Evolutionary conservation across 2,329 filamentous ascomycete genomes (phyloP), one percentile per base, ranked within the genome.

Genomic region (Truncatella angustata): DNA sequence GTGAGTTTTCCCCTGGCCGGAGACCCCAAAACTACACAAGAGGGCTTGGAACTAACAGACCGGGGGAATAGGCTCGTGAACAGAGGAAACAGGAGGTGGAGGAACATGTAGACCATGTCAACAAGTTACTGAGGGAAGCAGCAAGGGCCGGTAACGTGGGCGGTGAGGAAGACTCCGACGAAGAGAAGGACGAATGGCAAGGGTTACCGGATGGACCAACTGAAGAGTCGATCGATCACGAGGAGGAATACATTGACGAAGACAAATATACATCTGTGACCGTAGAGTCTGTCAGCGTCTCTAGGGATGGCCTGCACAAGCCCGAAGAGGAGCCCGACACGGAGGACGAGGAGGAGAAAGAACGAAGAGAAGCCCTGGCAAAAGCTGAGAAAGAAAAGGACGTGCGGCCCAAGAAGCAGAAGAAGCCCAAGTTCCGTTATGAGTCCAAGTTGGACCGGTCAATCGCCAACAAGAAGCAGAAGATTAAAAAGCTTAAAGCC

Each of bases 241-340:
- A 96, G 67, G 91, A 93, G 60, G 91, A 97, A 69, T 99, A 97
- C 72, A 83, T 97, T 58, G 94, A 99, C 69, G 94, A 97, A 68
- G 93, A 97, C 69, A 89, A 88, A 66, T 97, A 91, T 68, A 97
- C 94, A 1, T 96, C 91, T 1, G 94, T 99, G 23, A 97, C 90
- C 0, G 86, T 99, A 1, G 93, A 97, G 68, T 87, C 89, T 10
- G 91, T 99, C 60, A 87, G 87, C 56, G 81, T 95, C 14, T 86
- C 88, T 11, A 83, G 84, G 59, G 84, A 91, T 51, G 90, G 90
- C 1, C 73, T 95, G 44, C 78, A 82, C 53, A 86, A 81, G 60
- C 75, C 77, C 3, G 70, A 70, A 3, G 67, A 74, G 39, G 60
- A 73, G 52, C 69, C 63, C 54, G 66, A 60, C 9, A 64, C 68